These are phyloP conservation scores for Peltaster fructicola DNA, from an alignment of 2,329 filamentous ascomycete genomes.

Conservation along the genomic window DNA sequence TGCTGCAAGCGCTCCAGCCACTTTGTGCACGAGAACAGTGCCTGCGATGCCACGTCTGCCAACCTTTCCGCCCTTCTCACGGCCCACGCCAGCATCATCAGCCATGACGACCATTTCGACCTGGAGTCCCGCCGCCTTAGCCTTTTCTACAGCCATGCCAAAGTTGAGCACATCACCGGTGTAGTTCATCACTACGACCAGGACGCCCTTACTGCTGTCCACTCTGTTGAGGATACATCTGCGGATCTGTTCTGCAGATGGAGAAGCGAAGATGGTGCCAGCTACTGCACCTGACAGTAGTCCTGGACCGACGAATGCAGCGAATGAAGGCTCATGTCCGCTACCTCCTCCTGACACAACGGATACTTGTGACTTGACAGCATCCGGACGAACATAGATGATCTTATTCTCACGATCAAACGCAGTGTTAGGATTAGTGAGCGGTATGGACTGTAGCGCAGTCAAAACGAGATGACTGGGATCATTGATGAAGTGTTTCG, in stretches of 20 bases:
- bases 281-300: slow-evolving; percentile 67
- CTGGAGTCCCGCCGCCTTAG: slow-evolving; percentile 55
- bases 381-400: slow-evolving; percentile 50
- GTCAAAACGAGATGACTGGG: slow-evolving; percentile 59
- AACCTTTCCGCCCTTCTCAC: slow-evolving; percentile 72
- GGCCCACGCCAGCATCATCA: slow-evolving; percentile 80
- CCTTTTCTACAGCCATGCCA: slow-evolving; percentile 84
- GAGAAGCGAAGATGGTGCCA: slow-evolving; percentile 73
- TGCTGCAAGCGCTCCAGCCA: slow-evolving; percentile 66
- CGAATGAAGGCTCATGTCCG: slow-evolving; percentile 80
- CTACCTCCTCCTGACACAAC: slow-evolving; percentile 78
- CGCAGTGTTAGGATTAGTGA: slow-evolving; percentile 69
- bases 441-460: slow-evolving; percentile 58
- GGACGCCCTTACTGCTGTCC: slow-evolving; percentile 51
- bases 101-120: slow-evolving; percentile 84
- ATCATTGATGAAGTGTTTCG: slow-evolving; percentile 81
- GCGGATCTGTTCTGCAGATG: slow-evolving; percentile 66
- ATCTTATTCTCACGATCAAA: slow-evolving; percentile 70
- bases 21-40: slow-evolving; percentile 81
- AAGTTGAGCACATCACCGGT: slow-evolving; percentile 60
- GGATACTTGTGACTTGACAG: slow-evolving; percentile 45
- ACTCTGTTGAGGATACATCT: slow-evolving; percentile 57
- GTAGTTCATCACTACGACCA: slow-evolving; percentile 82
- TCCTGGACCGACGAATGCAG: slow-evolving; percentile 66
- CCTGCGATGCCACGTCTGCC: slow-evolving; percentile 81